Evolutionary conservation across 2,329 filamentous ascomycete genomes (phyloP).

Genomic region (Metarhizium anisopliae): DNA sequence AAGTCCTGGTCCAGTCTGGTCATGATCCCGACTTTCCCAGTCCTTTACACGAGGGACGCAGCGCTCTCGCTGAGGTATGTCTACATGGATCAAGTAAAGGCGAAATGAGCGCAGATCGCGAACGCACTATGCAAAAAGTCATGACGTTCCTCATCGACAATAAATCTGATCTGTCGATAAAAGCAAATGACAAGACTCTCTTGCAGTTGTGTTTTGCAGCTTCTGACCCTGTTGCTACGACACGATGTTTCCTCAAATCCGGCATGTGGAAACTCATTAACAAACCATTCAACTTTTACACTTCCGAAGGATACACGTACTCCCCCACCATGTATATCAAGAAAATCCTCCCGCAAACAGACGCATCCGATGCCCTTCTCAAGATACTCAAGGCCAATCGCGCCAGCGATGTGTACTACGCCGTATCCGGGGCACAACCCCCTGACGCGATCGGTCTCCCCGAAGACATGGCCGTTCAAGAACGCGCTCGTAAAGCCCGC

Average conservation of each 20-base stretch:
- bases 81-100: constrained; percentile 40
- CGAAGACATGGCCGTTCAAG: constrained; percentile 36
- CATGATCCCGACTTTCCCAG: constrained; percentile 60
- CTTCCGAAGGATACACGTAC: constrained; percentile 44
- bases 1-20: constrained; percentile 46
- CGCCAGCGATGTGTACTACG: constrained; percentile 44
- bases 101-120: constrained; percentile 34
- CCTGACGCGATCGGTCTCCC: constrained; percentile 44
- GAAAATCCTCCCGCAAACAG: constrained; percentile 33
- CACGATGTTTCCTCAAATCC: constrained; percentile 49
- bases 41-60: constrained; percentile 51
- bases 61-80: constrained; percentile 55
- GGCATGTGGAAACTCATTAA: constrained; percentile 59
- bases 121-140: constrained; percentile 47
- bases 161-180: constrained; percentile 47
- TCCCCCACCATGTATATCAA: constrained; percentile 56
- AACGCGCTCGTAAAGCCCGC: constrained; percentile 40
- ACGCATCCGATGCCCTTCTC: constrained; percentile 33
- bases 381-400: constrained; percentile 42
- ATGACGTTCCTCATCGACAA: constrained; percentile 47
- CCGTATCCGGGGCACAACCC: constrained; percentile 43
- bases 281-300: constrained; percentile 47
- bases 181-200: constrained; percentile 47
- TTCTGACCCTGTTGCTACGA: constrained; percentile 42
- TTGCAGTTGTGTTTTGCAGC: constrained; percentile 53